Evolutionary conservation across 805 yeast genomes (phyloP), one percentile per base, ranked within the genome.

Genomic region (Schizosaccharomyces japonicus): DNA sequence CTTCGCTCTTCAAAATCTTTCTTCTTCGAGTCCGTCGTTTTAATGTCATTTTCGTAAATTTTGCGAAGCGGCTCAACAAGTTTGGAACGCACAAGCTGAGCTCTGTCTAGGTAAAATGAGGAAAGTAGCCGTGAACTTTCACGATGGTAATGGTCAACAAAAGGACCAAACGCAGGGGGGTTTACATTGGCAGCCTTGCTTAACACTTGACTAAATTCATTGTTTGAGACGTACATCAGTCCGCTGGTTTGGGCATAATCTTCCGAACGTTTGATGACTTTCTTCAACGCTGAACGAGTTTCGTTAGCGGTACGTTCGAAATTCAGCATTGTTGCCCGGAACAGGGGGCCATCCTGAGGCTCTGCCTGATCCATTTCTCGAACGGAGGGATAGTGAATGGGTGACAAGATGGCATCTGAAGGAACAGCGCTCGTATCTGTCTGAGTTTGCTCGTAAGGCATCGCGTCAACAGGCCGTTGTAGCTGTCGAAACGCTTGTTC

Each of bases 1-100:
- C 66, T 61, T 47, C 63, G 67, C 42, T 66, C 70, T 46, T 66
- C 70, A 54, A 66, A 66, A 42, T 66, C 69, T 29, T n/a, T n/a
- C n/a, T n/a, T n/a, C n/a, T n/a, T n/a, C n/a, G n/a, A n/a, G n/a
- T n/a, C n/a, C n/a, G n/a, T 62, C n/a, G 58, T 46, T 53, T 66
- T 66, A 52, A 66, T 61, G 28, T 66, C 70, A 44, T 50, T 54
- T 25, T 66, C 69, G 53, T 66, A 66, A 23, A 64, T 50, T 50
- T 44, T 57, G 57, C 52, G 56, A 58, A 51, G 55, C 56, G 17
- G 55, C 62, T 31, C 48, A 50, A 25, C 56, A 55, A 21, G 60
- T 65, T 32, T 59, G 58, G n/a, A 19, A 6, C 42, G 17, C 27
- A 36, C 5, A 25, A n/a, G n/a, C n/a, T n/a, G n/a, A n/a, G n/a